A percentile compares a stretch with the other conserved stretches of the same genome.
Conservation (phyloP, 768 basidiomycete genomes). For the Lyophyllum decastes region DNA sequence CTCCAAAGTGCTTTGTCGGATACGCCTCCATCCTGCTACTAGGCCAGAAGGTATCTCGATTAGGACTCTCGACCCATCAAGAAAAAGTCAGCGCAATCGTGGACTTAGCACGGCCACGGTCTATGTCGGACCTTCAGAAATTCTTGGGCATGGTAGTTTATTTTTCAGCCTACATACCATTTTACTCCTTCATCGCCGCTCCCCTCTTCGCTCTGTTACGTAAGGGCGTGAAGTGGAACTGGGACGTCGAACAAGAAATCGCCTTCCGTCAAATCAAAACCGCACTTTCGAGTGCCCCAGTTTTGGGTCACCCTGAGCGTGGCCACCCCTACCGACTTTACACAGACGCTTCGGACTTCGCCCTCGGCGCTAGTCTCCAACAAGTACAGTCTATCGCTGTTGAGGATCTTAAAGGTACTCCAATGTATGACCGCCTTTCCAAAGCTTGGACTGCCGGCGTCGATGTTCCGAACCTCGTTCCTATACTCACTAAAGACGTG, state of each 20-base stretch:
- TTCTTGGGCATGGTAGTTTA: conserved; percentile 41
- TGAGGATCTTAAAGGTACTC: conserved; percentile 28
- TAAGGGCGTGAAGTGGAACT: conserved; percentile 25
- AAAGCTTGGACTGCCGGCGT: background rate
- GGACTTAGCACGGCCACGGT: conserved; percentile 24
- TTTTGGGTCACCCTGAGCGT: conserved; percentile 29
- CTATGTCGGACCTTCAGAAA: conserved; percentile 26
- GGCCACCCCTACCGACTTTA: conserved; percentile 35
- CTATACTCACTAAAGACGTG: background rate
- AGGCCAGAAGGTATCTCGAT: conserved; percentile 39
- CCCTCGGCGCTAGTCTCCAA: conserved; percentile 27
- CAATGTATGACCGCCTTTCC: conserved; percentile 18
- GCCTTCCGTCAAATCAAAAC: conserved; percentile 28
- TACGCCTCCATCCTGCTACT: conserved; percentile 34
- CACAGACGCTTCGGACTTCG: conserved; percentile 34
- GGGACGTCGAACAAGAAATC: conserved; percentile 21
- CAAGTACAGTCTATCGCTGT: conserved; percentile 32
- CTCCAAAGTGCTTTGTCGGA: conserved; percentile 33
- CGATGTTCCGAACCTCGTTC: background rate
- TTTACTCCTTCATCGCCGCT: conserved; percentile 31
- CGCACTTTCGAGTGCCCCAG: conserved; percentile 30
- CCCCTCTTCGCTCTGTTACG: conserved; percentile 35
- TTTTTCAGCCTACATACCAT: conserved; percentile 36
- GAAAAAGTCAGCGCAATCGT: conserved; percentile 38
- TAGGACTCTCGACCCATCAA: conserved; percentile 36